A percentile compares a stretch with the other conserved stretches of the same genome.
Conservation (phyloP, 1,284 basidiomycete genomes). For the Blastosporella zonata region DNA sequence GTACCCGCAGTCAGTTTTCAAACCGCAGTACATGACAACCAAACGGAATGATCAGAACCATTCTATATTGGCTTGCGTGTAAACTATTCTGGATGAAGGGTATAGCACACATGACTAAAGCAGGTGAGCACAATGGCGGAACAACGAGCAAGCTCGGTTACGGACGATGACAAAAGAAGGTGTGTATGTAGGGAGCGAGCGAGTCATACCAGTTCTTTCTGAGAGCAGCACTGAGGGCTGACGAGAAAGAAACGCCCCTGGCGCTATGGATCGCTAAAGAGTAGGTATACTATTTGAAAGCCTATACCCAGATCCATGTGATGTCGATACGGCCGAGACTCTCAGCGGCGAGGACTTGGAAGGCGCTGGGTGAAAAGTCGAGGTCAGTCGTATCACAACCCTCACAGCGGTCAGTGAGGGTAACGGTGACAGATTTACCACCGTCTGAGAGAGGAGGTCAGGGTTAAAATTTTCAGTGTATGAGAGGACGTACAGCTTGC, state of each 20-base stretch:
- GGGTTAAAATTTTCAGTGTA: background rate
- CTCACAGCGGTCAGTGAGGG: conserved; percentile 59
- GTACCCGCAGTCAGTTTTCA: background rate
- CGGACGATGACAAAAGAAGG: background rate
- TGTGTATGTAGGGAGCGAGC: conserved; percentile 5
- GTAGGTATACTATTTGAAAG: conserved; percentile 16
- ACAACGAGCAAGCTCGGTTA: conserved; percentile 23
- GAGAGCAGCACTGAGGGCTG: background rate
- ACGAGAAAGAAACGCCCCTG: conserved; percentile 24
- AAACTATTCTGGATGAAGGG: background rate
- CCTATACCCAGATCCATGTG: conserved; percentile 46
- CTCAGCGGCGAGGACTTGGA: conserved; percentile 35
- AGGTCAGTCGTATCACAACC: conserved; percentile 50
- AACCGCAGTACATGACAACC: background rate
- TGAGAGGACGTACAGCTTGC: conserved; percentile 42
- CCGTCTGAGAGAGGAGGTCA: conserved; percentile 36
- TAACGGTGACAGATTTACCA: conserved; percentile 48
- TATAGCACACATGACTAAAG: conserved; percentile 25
- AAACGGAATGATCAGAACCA: background rate
- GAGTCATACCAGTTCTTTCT: conserved; percentile 16
- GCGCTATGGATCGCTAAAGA: conserved; percentile 22
- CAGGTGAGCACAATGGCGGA: conserved; percentile 18
- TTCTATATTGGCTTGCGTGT: background rate
- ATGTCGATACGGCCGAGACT: conserved; percentile 53
- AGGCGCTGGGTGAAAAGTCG: conserved; percentile 59